A percentile compares a stretch with the other conserved stretches of the same genome.
Conservation (phyloP, 2,329 filamentous ascomycete genomes). For the Penicillium griseofulvum region DNA sequence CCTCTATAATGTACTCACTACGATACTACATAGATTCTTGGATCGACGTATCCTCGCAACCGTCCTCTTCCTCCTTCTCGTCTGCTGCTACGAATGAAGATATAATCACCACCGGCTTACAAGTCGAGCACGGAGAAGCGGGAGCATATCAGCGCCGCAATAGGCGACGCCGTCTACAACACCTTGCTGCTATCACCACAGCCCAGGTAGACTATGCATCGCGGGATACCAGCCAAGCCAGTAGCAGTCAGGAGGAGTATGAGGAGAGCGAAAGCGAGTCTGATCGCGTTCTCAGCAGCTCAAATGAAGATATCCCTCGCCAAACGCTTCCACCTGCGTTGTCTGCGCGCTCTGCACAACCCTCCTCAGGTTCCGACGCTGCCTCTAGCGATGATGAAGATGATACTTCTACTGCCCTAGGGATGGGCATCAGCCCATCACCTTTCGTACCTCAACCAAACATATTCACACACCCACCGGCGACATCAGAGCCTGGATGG, state of each 20-base stretch:
- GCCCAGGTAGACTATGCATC: conserved; percentile 42
- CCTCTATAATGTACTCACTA: conserved; percentile 44
- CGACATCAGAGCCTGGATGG: conserved; percentile 46
- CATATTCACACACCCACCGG: conserved; percentile 81
- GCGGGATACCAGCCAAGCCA: conserved; percentile 47
- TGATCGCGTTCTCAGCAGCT: conserved; percentile 66
- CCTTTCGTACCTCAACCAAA: conserved; percentile 85
- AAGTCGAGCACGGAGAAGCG: conserved; percentile 61
- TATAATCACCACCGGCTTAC: conserved; percentile 83
- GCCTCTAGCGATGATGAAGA: conserved; percentile 59
- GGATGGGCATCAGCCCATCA: conserved; percentile 54
- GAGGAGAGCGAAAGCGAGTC: conserved; percentile 91
- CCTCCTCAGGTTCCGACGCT: conserved; percentile 30
- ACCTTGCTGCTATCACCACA: conserved; percentile 38
- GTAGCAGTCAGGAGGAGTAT: conserved; percentile 89
- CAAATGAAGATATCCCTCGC: conserved; percentile 56
- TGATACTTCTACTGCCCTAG: conserved; percentile 80
- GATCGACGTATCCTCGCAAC: conserved; percentile 90
- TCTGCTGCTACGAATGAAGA: conserved; percentile 71
- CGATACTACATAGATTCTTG: conserved; percentile 73
- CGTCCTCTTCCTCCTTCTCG: conserved; percentile 88
- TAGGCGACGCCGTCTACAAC: conserved; percentile 44
- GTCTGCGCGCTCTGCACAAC: conserved; percentile 23
- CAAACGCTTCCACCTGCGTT: conserved; percentile 23
- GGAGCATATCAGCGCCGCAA: conserved; percentile 59